Base-by-base conservation (phyloP, 73 alveolate species). In the Breviolum minutum region DNA sequence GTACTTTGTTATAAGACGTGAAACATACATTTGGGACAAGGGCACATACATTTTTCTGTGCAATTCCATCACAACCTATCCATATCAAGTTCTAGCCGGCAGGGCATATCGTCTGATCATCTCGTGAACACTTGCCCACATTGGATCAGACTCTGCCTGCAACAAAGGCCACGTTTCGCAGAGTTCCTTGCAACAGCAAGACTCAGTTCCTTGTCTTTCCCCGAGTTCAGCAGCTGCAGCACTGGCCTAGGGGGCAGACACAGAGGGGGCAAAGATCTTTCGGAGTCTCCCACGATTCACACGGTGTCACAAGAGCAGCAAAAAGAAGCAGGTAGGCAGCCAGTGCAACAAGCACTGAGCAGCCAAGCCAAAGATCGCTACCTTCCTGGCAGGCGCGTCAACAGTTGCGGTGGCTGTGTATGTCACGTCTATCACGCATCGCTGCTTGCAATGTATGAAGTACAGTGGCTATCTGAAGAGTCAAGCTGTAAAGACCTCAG, bases 61-160 rank as follows among this genome's bases (percentile, higher is more conserved):
- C 2, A 0, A 5, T 12, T 6, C 17, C 86, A n/a, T 77, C 82
- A 19, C 30, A 73, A 17, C 48, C 27, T 24, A 77, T 7, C 61
- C 62, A 40, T 76, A 17, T 16, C 68, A 32, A 80, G 40, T 13
- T 40, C 54, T 48, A 20, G 97, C 63, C 97, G 22, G 97, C 22
- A 24, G 26, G 73, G 64, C 97, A 76, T 71, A 90, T 14, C 97
- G 60, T 26, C 97, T 73, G 63, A 90, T 90, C 74, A 90, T 30
- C 88, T 90, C 97, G 29, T 90, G 97, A n/a, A 90, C 85, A 63
- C 97, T 90, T 9, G 97, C 97, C 97, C 97, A 90, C 63, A 90
- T 19, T 22, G 97, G 97, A 60, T 90, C 97, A n/a, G 86, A 70
- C 76, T 70, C 97, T 10, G 80, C 97, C 97, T 90, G 79, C 60